Evolutionary conservation across 106 monocot species (phyloP).

Genomic region (Cymbidium sinense): DNA sequence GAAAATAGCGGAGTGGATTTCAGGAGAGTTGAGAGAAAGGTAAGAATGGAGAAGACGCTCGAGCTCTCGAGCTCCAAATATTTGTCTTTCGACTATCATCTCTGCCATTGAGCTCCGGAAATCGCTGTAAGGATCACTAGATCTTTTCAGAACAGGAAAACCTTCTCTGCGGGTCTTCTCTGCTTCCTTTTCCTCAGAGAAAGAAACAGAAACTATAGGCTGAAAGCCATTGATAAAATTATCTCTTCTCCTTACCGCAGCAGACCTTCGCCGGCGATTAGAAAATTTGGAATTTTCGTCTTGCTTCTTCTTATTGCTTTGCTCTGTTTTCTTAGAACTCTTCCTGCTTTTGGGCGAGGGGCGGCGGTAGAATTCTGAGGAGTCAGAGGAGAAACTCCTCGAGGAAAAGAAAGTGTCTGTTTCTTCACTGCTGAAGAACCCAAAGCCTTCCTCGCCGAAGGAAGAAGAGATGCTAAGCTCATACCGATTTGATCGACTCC

Average conservation of each 20-base stretch:
- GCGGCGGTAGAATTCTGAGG: constrained; percentile 56
- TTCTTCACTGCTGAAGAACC: constrained; percentile 3
- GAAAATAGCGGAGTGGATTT: constrained; percentile 33
- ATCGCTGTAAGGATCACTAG: constrained; percentile 54
- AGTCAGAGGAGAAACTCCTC: constrained; percentile 64
- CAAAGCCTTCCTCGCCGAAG: constrained; percentile 15
- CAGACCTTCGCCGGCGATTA: background rate
- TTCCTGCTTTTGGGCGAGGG: constrained; percentile 13
- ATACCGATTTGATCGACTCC: constrained; percentile 27
- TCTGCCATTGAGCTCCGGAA: constrained; percentile 72
- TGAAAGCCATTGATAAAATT: constrained; percentile 29
- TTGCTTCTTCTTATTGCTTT: background rate
- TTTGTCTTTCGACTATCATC: constrained; percentile 55
- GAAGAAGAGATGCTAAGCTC: constrained; percentile 43
- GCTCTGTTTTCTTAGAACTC: constrained; percentile 1
- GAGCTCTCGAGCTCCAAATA: constrained; percentile 15
- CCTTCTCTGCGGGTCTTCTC: constrained; percentile 4
- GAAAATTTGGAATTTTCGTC: background rate
- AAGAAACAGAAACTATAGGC: constrained; percentile 31
- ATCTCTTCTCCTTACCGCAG: background rate
- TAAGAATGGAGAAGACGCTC: constrained; percentile 32
- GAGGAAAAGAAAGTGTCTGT: constrained; percentile 41
- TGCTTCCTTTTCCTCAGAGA: background rate
- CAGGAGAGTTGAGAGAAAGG: constrained; percentile 28
- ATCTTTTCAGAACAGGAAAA: constrained; percentile 51